Percentiles rank a stretch among this genome's conserved stretches.
phyloP scores from a whole-genome alignment of 768 basidiomycete genomes.

The Lactifluus subvellereus region DNA sequence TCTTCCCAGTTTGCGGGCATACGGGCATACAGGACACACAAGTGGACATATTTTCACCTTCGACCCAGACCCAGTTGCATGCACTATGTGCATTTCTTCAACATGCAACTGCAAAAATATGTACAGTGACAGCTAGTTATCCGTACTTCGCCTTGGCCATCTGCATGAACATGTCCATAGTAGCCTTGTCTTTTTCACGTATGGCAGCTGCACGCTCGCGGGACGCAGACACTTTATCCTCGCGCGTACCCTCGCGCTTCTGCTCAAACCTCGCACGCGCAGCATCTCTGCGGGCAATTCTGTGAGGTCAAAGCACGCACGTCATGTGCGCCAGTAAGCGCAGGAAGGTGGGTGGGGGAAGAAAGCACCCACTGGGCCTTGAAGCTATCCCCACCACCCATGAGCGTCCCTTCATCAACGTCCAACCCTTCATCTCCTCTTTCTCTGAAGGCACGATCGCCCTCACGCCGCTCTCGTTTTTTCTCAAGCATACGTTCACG shows the following conservation, averaged over 20 bases:
- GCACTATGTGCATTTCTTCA: too few relatives aligned
- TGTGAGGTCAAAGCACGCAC: conserved; percentile 29
- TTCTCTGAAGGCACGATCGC: conserved; percentile 65
- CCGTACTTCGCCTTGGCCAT: conserved; percentile 87
- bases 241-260: conserved; percentile 36
- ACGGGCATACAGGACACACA: not conserved
- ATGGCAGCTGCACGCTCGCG: conserved; percentile 59
- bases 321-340: not conserved
- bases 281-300: conserved; percentile 70
- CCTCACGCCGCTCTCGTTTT: conserved; percentile 67
- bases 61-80: too few relatives aligned
- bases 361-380: conserved; percentile 53
- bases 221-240: conserved; percentile 45
- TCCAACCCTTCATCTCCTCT: conserved; percentile 75
- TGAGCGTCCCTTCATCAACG: conserved; percentile 67
- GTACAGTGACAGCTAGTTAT: conserved; percentile 30
- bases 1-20: too few relatives aligned
- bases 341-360: not conserved
- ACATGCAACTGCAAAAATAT: too few relatives aligned
- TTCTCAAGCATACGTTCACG: conserved; percentile 85
- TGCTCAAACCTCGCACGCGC: conserved; percentile 58
- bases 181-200: conserved; percentile 80
- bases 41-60: too few relatives aligned
- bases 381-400: conserved; percentile 84
- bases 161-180: conserved; percentile 95